These are phyloP conservation scores for Cladorrhinum sp. DNA, from an alignment of 2,329 filamentous ascomycete species.

Conservation along the genomic window DNA sequence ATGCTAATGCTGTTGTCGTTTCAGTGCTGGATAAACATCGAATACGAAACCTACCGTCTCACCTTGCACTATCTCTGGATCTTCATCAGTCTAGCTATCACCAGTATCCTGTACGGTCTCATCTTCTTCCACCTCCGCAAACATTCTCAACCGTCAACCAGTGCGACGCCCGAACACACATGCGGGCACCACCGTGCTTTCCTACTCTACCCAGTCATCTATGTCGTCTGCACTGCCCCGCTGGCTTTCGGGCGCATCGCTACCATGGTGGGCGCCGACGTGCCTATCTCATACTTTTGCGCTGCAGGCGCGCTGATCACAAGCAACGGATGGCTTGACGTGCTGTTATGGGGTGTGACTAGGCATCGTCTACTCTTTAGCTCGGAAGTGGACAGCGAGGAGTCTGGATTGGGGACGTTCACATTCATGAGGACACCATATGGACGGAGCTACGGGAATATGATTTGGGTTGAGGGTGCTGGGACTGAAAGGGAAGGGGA, in stretches of 20 bases:
- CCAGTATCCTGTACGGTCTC: slow-evolving; percentile 36
- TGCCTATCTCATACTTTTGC: slow-evolving; percentile 49
- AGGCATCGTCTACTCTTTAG: slow-evolving; percentile 30
- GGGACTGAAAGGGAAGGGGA: too few relatives aligned
- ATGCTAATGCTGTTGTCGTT: neutral
- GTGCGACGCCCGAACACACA: neutral
- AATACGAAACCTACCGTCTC: slow-evolving; percentile 51
- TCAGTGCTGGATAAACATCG: slow-evolving; percentile 60
- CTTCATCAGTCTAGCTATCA: slow-evolving; percentile 40
- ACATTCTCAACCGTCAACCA: neutral
- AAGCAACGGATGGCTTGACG: slow-evolving; percentile 42
- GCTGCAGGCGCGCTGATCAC: slow-evolving; percentile 51
- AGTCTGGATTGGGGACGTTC: slow-evolving; percentile 38
- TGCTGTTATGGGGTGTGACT: slow-evolving; percentile 32
- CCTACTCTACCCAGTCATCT: slow-evolving; percentile 61
- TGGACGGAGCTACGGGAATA: slow-evolving; percentile 31
- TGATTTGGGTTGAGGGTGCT: slow-evolving; percentile 32
- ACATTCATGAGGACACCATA: slow-evolving; percentile 33
- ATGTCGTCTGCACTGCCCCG: slow-evolving; percentile 59
- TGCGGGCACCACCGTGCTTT: slow-evolving; percentile 41
- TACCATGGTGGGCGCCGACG: slow-evolving; percentile 47
- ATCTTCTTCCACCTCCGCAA: slow-evolving; percentile 36
- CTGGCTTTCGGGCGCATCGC: slow-evolving; percentile 58
- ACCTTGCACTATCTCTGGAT: slow-evolving; percentile 63
- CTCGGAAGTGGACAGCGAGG: slow-evolving; percentile 27